These are phyloP conservation scores for Fusarium secorum DNA, from an alignment of 2,329 filamentous ascomycete genomes.

Conservation along the genomic window DNA sequence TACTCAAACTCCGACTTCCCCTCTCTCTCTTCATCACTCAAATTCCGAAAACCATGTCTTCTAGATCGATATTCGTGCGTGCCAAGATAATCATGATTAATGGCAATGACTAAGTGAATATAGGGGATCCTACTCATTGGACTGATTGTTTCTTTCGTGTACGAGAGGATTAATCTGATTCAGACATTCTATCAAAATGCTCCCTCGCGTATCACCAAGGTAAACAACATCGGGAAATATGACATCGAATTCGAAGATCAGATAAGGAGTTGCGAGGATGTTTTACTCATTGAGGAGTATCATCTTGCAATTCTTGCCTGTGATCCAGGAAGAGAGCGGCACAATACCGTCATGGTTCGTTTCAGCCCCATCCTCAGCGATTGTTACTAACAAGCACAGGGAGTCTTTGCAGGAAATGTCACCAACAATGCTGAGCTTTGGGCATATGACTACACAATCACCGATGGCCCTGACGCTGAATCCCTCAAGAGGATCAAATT, in stretches of 20 bases:
- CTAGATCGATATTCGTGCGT: constrained; percentile 12
- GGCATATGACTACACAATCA: constrained; percentile 48
- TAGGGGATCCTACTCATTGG: constrained; percentile 18
- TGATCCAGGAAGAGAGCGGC: constrained; percentile 50
- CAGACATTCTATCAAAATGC: constrained; percentile 42
- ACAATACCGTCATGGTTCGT: constrained; percentile 53
- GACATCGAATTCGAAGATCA: constrained; percentile 48
- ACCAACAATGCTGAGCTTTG: constrained; percentile 45
- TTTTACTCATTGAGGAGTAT: constrained; percentile 46
- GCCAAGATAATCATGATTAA: fast-evolving
- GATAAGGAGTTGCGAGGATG: constrained; percentile 53
- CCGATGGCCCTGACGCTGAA: constrained; percentile 11
- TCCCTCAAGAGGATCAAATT: constrained; percentile 38
- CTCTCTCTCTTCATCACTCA: neutral
- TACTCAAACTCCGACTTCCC: neutral
- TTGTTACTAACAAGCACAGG: constrained; percentile 28
- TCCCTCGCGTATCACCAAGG: constrained; percentile 40
- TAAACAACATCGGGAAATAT: constrained; percentile 41
- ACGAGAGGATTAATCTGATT: constrained; percentile 24
- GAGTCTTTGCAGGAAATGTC: constrained; percentile 32
- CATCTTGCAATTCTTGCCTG: constrained; percentile 50
- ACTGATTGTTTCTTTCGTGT: constrained; percentile 12
- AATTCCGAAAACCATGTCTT: neutral
- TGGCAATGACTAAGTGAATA: neutral
- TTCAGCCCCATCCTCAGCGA: fast-evolving